Conservation (phyloP, 495 filamentous ascomycete genomes). For the Astrothelium subdiscretum region DNA sequence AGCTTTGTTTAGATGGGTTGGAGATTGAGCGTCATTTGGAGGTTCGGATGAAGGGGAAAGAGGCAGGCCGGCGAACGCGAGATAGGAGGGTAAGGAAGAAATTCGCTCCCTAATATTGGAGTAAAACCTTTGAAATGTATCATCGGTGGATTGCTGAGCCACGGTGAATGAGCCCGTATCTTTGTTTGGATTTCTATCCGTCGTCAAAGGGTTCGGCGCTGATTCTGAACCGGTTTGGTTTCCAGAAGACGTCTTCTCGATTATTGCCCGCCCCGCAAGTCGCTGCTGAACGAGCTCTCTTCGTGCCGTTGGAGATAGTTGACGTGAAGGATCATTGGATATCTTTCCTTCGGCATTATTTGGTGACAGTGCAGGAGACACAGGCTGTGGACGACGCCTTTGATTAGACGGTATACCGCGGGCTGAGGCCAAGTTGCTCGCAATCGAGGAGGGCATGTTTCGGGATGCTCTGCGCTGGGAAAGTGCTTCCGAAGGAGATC, state of each 20-base stretch:
- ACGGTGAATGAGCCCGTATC: not conserved
- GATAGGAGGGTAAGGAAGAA: slow-evolving; percentile 49
- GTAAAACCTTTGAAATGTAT: slow-evolving; percentile 82
- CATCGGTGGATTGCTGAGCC: slow-evolving; percentile 38
- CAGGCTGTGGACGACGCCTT: slow-evolving; percentile 45
- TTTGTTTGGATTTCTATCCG: not conserved
- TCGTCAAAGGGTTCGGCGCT: not conserved
- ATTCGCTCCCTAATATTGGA: slow-evolving; percentile 24
- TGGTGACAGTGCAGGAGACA: slow-evolving; percentile 57
- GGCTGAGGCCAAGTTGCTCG: slow-evolving; percentile 80
- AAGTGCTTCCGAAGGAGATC: slow-evolving; percentile 34
- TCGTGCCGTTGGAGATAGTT: not conserved
- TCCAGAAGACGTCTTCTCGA: not conserved
- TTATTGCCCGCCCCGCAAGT: not conserved
- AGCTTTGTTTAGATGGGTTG: slow-evolving; percentile 15
- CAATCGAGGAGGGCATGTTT: slow-evolving; percentile 73
- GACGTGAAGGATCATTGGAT: slow-evolving; percentile 33
- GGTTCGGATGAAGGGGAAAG: slow-evolving; percentile 30
- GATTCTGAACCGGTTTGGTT: not conserved
- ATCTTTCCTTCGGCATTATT: slow-evolving; percentile 67
- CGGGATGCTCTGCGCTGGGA: slow-evolving; percentile 43
- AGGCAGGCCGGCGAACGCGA: slow-evolving; percentile 87
- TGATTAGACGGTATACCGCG: slow-evolving; percentile 69
- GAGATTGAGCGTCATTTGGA: not conserved
- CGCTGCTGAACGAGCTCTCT: not conserved